Evolutionary conservation across 1,284 basidiomycete genomes (phyloP), one percentile per base, ranked within the genome.

Genomic region (Cutaneotrichosporon sp.): DNA sequence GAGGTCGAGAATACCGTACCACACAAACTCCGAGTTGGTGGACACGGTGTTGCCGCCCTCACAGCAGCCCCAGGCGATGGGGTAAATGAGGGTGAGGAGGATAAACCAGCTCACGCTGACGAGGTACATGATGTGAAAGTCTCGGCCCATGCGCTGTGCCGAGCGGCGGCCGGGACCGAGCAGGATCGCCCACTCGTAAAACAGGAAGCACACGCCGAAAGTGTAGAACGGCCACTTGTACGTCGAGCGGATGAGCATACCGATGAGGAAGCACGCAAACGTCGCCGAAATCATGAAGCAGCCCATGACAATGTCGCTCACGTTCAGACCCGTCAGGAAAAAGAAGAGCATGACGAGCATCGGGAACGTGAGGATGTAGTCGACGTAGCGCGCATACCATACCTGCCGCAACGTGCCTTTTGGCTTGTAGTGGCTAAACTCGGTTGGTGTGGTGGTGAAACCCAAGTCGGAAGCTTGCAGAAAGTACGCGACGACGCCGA

Each of bases 401-500:
- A 84, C 77, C 55, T 80, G 77, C 38, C 83, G 78, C 8, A 77
- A 78, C 1, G 66, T 63, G 20, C 63, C 53, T 3, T 9, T 4
- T 12, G 57, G 52, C 2, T 60, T 49, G 57, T 61, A 63, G 56
- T 78, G 69, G 38, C 64, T 57, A 65, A 80, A 83, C 64, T 82
- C 80, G 52, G 79, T 77, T 3, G 45, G 51, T 56, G 83, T 67
- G 37, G 80, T 74, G 4, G 81, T 79, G 44, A 73, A 75, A 23
- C 84, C 83, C 49, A 84, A 77, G 67, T 84, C 77, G 12, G 81
- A 82, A 1, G 83, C 83, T 79, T 83, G 80, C 17, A 77, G 74
- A 68, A 82, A 83, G 74, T 77, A 76, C 21, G 77, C 67, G 46
- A 81, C 68, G 2, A 73, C 54, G 0, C 76, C 66, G 1, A 78